Base-by-base conservation (phyloP, 73 alveolate genomes). In the Urostyla sp. region DNA sequence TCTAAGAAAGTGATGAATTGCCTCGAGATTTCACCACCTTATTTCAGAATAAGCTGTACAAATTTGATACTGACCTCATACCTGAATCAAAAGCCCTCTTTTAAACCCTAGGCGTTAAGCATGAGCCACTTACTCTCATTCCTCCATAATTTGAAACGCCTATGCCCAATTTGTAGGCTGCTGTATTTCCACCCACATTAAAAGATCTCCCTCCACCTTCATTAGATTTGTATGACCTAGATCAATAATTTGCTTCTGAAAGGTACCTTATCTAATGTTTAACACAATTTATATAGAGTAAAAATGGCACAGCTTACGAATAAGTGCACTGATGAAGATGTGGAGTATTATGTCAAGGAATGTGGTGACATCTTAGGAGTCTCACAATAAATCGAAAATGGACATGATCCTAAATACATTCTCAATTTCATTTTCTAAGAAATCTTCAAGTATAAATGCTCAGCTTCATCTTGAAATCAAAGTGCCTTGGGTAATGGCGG, bases 141-240 rank as follows among this genome's bases (percentile, higher is more conserved):
- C 99, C 98, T 0, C 99, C 99, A 16, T 92, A 90, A 58, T 98
- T 98, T 89, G 99, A 98, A 88, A 95, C 99, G 0, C 99, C 99
- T 7, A 83, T 98, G 92, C 97, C 98, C 23, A 87, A 95, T 24
- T 83, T 95, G 13, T 72, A 85, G 55, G 96, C 98, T 28, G 98
- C 99, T 43, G 99, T 95, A 13, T 98, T 98, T 79, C 99, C 99
- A 26, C 99, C 99, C 0, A 91, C 93, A 52, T 80, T 94, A 35
- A 94, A 94, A 81, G 99, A 98, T 48, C 94, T 97, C 43, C 93
- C 98, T 20, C 98, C 98, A 43, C 99, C 99, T 36, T 88, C 80
- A 44, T 90, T 98, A 30, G 99, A 98, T 46, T 80, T 95, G 59
- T 98, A 91, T 76, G 99, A 98, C 84, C 85, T 98, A 81, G 99